Evolutionary conservation across 768 basidiomycete species (phyloP), one percentile per base, ranked within the genome.

Genomic region (Boletus pseudo-olivaceus): DNA sequence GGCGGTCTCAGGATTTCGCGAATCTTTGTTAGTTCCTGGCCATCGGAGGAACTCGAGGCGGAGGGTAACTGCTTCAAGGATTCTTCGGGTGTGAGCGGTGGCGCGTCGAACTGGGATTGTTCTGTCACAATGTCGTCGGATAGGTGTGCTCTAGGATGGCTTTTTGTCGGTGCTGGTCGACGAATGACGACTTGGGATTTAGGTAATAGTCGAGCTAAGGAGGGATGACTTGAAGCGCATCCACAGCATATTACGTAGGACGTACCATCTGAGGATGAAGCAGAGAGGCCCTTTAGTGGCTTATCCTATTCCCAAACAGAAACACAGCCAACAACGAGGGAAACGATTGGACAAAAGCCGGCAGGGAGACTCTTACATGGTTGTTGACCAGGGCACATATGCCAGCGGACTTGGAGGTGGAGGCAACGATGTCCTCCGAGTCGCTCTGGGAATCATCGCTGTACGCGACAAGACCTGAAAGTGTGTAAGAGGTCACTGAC

Each of bases 221-320:
- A 34, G 17, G 11, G 7, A 17, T 60, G 27, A 57, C 35, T 42
- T 50, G 7, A n/a, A 49, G 32, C 2, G 7, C 5, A 30, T 12
- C 7, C 17, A 35, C 5, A 23, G 14, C 15, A 12, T 11, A 39
- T 14, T 2, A 55, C 5, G 29, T 12, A 27, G 15, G 23, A 63
- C 69, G 15, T 49, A 71, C 70, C 49, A 55, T 72, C 70, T 72
- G 70, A 57, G 26, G 56, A 57, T 38, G 62, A 62, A 58, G 59
- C 23, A 55, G 60, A 57, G 35, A 53, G 17, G 9, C 55, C 45
- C 67, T 78, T 82, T 62, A 74, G 69, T 70, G 74, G 72, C 65
- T 76, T 78, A 76, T 84, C 84, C 86, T 87, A 78, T 75, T 82
- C 65, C 82, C 66, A 79, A 72, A 75, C 69, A 75, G 79, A 84